These are phyloP conservation scores for Verticillium isaacii DNA, from an alignment of 2,329 filamentous ascomycete genomes.

Conservation along the genomic window DNA sequence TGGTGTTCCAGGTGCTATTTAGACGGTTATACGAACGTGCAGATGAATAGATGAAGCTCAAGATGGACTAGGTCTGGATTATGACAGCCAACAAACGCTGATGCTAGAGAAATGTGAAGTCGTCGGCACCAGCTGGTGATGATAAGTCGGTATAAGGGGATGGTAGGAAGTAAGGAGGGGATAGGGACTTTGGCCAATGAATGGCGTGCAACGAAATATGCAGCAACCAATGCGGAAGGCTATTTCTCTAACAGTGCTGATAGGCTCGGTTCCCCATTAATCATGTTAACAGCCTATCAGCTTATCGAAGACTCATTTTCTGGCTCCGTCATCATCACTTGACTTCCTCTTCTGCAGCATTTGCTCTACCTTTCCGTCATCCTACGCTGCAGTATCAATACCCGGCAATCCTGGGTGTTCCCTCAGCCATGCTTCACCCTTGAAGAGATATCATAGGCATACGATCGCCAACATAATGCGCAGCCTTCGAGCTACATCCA, in stretches of 20 bases:
- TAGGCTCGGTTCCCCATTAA: not conserved
- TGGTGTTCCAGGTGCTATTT: not conserved
- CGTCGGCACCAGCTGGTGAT: no score
- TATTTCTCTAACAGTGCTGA: not conserved
- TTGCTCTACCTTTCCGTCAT: not conserved
- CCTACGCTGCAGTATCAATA: not conserved
- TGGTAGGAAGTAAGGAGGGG: not conserved
- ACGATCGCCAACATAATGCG: not conserved
- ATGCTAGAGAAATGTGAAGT: no score
- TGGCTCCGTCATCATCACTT: not conserved
- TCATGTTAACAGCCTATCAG: not conserved
- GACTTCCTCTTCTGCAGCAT: not conserved
- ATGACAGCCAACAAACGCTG: not conserved
- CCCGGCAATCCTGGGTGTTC: not conserved
- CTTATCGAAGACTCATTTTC: not conserved
- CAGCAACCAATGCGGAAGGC: not conserved
- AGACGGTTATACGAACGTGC: no score
- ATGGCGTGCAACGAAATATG: not conserved
- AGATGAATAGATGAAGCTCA: no score
- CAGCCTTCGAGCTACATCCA: not conserved
- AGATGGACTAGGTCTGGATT: no score
- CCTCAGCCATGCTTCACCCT: not conserved
- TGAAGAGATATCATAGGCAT: not conserved
- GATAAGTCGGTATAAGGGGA: no score
- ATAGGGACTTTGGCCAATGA: not conserved